Conservation (phyloP, 805 yeast species). For the Sugiyamaella floridensis region DNA sequence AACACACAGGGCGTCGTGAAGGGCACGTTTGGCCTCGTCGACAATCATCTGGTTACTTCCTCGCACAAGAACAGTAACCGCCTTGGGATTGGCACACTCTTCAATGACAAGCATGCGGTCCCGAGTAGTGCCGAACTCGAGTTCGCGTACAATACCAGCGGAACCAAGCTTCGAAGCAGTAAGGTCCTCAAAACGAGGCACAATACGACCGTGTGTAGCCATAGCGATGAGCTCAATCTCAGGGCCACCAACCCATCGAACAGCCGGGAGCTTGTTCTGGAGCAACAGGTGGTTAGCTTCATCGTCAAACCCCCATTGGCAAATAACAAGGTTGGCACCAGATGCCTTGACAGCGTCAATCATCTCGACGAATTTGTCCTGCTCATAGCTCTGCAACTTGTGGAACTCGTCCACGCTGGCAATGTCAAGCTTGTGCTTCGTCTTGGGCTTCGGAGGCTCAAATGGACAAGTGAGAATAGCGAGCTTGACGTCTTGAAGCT, state of each 20-base stretch:
- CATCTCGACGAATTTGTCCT: conserved; percentile 85
- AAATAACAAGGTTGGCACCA: conserved; percentile 93
- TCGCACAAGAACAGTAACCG: conserved; percentile 87
- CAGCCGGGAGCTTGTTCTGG: conserved; percentile 86
- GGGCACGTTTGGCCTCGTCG: conserved; percentile 93
- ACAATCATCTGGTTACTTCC: conserved; percentile 98
- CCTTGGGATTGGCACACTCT: conserved; percentile 76
- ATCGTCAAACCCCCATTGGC: conserved; percentile 99
- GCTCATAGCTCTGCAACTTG: conserved; percentile 86
- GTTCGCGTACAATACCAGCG: conserved; percentile 78
- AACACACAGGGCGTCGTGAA: conserved; percentile 94
- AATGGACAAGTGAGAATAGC: conserved; percentile 98
- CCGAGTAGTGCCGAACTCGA: conserved; percentile 92
- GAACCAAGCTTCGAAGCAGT: conserved; percentile 73
- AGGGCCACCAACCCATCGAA: conserved; percentile 98
- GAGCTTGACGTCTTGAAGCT: conserved; percentile 68
- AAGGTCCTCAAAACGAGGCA: conserved; percentile 93
- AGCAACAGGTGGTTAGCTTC: conserved; percentile 92
- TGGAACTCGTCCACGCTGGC: conserved; percentile 90
- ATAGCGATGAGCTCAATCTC: conserved; percentile 93
- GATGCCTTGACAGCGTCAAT: conserved; percentile 74
- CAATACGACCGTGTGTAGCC: conserved; percentile 95
- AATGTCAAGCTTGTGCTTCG: conserved; percentile 93
- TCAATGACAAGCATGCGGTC: conserved; percentile 95
- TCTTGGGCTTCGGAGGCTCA: conserved; percentile 99